Evolutionary conservation across 805 yeast species (phyloP), one percentile per base, ranked within the genome.

Genomic region (Ogataea degrootiae): DNA sequence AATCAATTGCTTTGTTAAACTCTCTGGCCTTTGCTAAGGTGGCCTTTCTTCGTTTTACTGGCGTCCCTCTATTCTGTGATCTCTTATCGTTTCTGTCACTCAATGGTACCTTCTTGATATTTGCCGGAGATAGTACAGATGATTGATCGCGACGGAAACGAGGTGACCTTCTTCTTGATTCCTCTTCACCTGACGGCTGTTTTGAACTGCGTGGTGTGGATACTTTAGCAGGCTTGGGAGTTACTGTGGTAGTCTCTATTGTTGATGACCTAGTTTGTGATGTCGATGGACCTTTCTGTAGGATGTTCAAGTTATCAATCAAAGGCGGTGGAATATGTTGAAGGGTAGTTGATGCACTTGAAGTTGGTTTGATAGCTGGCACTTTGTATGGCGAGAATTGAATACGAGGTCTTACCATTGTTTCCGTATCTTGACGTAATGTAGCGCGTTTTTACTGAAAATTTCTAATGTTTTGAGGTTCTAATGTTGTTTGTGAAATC

Each of bases 321-420:
- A 36, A n/a, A n/a, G 29, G 29, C 9, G 31, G 11, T 5, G 9
- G 31, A 26, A 26, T 26, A 11, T 7, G 31, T 9, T 26, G 31
- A 9, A 11, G 9, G 31, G 31, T 26, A 3, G 31, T 26, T 26
- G 31, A 26, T 26, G 31, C 31, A 26, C 6, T 26, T 26, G 31
- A 26, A 8, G 31, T 11, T 9, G 44, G 11, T 38, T 49, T 47
- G 38, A 46, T n/a, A 29, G 22, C 49, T 23, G 57, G 57, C 34
- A 51, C 51, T 39, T 48, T 49, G 45, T 53, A 55, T 16, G 59
- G 59, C 26, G 59, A 55, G 37, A 55, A 55, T 44, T 51, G 55
- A 39, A 55, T 55, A 19, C 54, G 51, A 17, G 51, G 59, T 43
- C 59, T 46, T 34, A 48, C 54, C 59, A 55, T 55, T 14, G n/a